A percentile compares a stretch with the other conserved stretches of the same genome.
These are phyloP conservation scores for Juncus effusus DNA, from an alignment of 176 grass and related monocot genomes.

Conservation along the genomic window DNA sequence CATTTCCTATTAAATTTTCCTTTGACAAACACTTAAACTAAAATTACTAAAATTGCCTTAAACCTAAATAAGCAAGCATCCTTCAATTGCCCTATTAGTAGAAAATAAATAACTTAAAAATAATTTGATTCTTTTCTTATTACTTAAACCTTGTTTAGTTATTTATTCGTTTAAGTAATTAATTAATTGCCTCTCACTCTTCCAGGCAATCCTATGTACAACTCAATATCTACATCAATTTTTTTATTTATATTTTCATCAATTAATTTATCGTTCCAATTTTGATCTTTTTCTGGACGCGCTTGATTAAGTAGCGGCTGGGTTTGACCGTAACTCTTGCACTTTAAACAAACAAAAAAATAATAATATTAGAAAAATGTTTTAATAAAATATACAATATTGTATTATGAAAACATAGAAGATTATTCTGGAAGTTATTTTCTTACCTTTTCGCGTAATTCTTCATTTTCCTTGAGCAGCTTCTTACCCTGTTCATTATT, in stretches of 20 bases:
- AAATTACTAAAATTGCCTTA: no score
- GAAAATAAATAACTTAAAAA: no score
- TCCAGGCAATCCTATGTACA: conserved; percentile 31
- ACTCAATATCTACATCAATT: conserved; percentile 26
- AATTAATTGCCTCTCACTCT: not conserved
- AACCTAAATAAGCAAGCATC: no score
- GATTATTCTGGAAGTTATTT: not conserved
- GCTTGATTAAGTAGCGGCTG: not conserved
- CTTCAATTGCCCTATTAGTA: no score
- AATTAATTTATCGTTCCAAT: not conserved
- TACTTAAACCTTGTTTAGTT: no score
- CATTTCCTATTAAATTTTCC: no score
- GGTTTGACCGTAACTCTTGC: not conserved
- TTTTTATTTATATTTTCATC: not conserved
- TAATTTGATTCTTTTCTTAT: no score
- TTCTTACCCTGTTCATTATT: conserved; percentile 16
- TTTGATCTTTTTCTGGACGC: not conserved
- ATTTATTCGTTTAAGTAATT: no score
- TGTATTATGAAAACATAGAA: not conserved
- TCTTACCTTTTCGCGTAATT: conserved; percentile 30
- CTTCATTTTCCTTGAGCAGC: conserved; percentile 28
- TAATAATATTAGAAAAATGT: conserved; percentile 3
- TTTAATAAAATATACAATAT: not conserved
- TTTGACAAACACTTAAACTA: no score
- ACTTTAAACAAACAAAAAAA: not conserved